Evolutionary conservation across 2,329 filamentous ascomycete genomes (phyloP).

Genomic region (Domatiomyces catenatus): DNA sequence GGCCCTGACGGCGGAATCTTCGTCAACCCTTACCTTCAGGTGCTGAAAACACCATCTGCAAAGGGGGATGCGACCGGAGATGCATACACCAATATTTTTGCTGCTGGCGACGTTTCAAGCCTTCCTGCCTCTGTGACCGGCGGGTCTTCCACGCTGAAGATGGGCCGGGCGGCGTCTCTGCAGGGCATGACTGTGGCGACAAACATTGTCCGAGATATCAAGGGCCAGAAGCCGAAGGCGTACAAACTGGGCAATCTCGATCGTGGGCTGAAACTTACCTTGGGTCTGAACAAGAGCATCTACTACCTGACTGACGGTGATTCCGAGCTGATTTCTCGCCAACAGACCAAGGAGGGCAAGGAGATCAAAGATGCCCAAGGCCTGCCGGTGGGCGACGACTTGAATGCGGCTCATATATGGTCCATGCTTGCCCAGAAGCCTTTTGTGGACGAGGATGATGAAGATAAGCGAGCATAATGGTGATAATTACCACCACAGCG

Average conservation of each 20-base stretch:
- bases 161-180: conserved; percentile 38
- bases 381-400: conserved; percentile 27
- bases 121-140: conserved; percentile 25
- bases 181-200: conserved; percentile 40
- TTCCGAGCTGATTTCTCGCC: background rate
- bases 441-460: conserved; percentile 16
- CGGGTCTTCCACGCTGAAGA: conserved; percentile 23
- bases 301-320: conserved; percentile 19
- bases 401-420: conserved; percentile 32
- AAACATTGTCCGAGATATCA: conserved; percentile 38
- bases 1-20: conserved; percentile 35
- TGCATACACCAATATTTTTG: conserved; percentile 40
- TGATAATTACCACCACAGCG: too few species aligned
- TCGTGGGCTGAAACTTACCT: conserved; percentile 38
- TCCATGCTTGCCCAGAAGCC: conserved; percentile 29
- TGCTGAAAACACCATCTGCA: conserved; percentile 27
- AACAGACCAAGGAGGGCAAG: background rate
- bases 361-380: background rate
- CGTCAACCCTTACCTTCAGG: conserved; percentile 43
- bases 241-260: conserved; percentile 36
- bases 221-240: conserved; percentile 26
- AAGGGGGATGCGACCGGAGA: background rate
- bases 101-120: conserved; percentile 49
- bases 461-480: too few species aligned
- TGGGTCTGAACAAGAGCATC: conserved; percentile 26